A percentile compares a stretch with the other conserved stretches of the same genome.
Evolutionary conservation across 768 basidiomycete species (phyloP).

Genomic region (Tephrocybe sp.): DNA sequence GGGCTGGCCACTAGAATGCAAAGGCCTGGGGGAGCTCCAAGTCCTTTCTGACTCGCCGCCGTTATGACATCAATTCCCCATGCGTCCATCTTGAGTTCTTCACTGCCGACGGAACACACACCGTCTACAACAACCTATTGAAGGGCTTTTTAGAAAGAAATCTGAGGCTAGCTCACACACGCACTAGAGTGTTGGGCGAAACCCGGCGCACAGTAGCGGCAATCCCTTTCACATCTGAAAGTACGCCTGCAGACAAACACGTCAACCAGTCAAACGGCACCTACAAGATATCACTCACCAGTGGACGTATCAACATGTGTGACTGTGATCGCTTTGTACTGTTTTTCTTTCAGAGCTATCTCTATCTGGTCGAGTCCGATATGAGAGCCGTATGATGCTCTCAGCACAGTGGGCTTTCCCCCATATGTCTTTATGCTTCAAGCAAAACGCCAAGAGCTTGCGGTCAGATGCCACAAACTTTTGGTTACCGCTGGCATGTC

Average conservation of each 20-base stretch:
- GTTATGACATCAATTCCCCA: conserved; percentile 86
- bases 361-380: conserved; percentile 56
- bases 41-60: conserved; percentile 81
- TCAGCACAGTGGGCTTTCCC: conserved; percentile 71
- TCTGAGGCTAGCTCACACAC: too few relatives aligned
- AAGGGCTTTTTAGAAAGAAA: too few relatives aligned
- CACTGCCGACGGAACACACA: conserved; percentile 90
- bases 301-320: conserved; percentile 92
- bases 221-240: conserved; percentile 72
- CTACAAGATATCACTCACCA: conserved; percentile 33
- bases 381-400: conserved; percentile 64
- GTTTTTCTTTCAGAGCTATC: conserved; percentile 59
- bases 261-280: too few relatives aligned
- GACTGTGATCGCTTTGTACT: conserved; percentile 79
- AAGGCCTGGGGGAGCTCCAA: conserved; percentile 84
- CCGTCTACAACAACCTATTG: conserved; percentile 71
- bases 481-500: background rate
- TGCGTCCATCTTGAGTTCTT: conserved; percentile 84
- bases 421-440: conserved; percentile 54
- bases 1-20: conserved; percentile 75
- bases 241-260: conserved; percentile 66
- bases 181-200: conserved; percentile 76
- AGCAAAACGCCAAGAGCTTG: background rate
- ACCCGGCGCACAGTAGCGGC: conserved; percentile 63
- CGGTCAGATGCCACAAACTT: conserved; percentile 46